A percentile compares a stretch with the other conserved stretches of the same genome.
These are phyloP conservation scores for Rhododendron molle DNA, from an alignment of 148 eudicot species.

Conservation along the genomic window DNA sequence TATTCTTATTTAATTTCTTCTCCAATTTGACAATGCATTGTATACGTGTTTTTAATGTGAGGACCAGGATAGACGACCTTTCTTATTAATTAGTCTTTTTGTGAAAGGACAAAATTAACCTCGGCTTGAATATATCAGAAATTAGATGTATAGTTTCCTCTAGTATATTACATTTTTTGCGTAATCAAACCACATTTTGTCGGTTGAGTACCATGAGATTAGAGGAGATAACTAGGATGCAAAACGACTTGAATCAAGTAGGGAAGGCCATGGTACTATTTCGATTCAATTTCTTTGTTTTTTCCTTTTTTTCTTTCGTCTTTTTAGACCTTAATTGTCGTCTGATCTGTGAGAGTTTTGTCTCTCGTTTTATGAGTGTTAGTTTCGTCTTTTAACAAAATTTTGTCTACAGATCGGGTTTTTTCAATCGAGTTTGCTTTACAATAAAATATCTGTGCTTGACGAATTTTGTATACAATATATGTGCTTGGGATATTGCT, in stretches of 20 bases:
- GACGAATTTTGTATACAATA: too few species aligned
- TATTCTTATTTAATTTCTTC: constrained; percentile 27
- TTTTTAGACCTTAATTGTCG: too few species aligned
- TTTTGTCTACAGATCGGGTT: too few species aligned
- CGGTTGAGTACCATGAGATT: background rate
- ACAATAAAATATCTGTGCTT: too few species aligned
- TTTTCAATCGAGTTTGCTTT: too few species aligned
- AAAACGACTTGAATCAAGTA: background rate
- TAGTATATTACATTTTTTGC: background rate
- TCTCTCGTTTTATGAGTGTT: too few species aligned
- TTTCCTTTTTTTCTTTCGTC: too few species aligned
- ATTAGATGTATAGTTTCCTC: background rate
- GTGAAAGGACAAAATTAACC: constrained; percentile 25
- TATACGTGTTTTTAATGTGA: constrained; percentile 26
- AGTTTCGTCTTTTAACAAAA: too few species aligned
- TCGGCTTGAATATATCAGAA: background rate
- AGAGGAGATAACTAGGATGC: background rate
- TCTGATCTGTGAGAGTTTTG: too few species aligned
- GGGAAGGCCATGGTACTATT: too few species aligned
- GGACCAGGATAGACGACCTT: constrained; percentile 24
- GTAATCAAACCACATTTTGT: background rate
- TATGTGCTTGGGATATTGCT: too few species aligned
- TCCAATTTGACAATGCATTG: constrained; percentile 32
- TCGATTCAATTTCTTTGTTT: too few species aligned
- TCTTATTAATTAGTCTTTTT: constrained; percentile 6